Evolutionary conservation across 352 stramenopile species (phyloP).

Genomic region (Globisporangium mamillatum): DNA sequence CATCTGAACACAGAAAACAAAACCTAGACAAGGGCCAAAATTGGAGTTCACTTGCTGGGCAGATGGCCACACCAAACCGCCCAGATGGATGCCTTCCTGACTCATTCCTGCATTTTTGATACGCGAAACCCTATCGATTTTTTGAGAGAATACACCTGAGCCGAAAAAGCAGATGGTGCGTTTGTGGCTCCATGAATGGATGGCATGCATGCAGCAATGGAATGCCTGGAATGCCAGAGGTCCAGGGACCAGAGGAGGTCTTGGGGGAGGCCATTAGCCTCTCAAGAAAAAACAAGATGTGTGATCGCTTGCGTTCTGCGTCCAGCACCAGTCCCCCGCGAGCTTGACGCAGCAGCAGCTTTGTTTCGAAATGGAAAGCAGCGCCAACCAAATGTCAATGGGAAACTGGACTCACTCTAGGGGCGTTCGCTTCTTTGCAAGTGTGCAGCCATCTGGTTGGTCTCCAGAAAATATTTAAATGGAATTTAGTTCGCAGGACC

Average conservation of each 20-base stretch:
- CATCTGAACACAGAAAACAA: not conserved
- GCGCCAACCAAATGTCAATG: no score
- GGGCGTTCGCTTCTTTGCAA: no score
- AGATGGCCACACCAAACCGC: not conserved
- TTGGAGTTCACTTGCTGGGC: not conserved
- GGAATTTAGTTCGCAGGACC: not conserved
- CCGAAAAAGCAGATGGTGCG: not conserved
- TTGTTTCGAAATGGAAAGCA: not conserved
- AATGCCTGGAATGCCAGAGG: no score
- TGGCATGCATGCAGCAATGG: not conserved
- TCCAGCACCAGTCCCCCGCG: not conserved
- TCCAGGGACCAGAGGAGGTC: not conserved
- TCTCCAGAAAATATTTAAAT: not conserved
- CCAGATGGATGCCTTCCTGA: not conserved
- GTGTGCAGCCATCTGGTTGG: not conserved
- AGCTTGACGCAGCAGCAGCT: not conserved
- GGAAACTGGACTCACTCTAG: no score
- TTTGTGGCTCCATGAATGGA: no score
- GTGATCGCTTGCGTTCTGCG: not conserved
- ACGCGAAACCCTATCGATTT: not conserved
- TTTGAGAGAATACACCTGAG: not conserved
- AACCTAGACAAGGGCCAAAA: not conserved
- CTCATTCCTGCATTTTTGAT: not conserved
- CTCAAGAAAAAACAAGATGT: not conserved
- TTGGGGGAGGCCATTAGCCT: not conserved